Evolutionary conservation across 257 asterid genomes (phyloP).

Genomic region (Primulina huaijiensis): DNA sequence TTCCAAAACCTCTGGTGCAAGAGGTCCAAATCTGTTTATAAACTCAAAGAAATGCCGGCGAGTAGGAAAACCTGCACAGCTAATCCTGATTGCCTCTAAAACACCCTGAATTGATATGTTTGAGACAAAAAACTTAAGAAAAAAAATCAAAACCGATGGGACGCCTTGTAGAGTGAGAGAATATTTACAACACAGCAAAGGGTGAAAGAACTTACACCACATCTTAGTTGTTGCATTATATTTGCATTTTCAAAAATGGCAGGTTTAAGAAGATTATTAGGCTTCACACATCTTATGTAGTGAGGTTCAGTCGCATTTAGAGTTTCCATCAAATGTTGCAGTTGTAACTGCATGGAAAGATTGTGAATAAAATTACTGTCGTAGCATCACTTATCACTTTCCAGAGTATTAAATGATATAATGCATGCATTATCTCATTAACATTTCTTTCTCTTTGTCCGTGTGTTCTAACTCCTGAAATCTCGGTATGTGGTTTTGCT

Average conservation of each 20-base stretch:
- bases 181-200: conserved; percentile 13
- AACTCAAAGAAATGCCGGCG: conserved; percentile 95
- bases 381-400: conserved; percentile 17
- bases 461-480: too few relatives aligned
- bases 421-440: conserved; percentile 6
- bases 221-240: conserved; percentile 88
- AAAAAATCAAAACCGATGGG: conserved; percentile 4
- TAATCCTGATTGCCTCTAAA: conserved; percentile 94
- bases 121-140: conserved; percentile 1
- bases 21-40: conserved; percentile 91
- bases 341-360: conserved; percentile 77
- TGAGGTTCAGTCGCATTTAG: conserved; percentile 94
- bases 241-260: conserved; percentile 87
- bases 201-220: conserved; percentile 75
- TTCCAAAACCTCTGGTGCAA: conserved; percentile 81
- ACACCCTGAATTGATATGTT: conserved; percentile 70
- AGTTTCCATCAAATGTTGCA: conserved; percentile 90
- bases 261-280: conserved; percentile 93
- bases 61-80: conserved; percentile 98
- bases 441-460: background rate
- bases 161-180: conserved; percentile 8
- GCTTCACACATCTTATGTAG: conserved; percentile 96
- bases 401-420: conserved; percentile 14
- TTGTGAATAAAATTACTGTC: conserved; percentile 14
- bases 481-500: conserved; percentile 8